Percentiles rank a stretch among this genome's conserved stretches.
phyloP scores from a whole-genome alignment of 1,284 basidiomycete species.

The Ceratobasidium sp. region DNA sequence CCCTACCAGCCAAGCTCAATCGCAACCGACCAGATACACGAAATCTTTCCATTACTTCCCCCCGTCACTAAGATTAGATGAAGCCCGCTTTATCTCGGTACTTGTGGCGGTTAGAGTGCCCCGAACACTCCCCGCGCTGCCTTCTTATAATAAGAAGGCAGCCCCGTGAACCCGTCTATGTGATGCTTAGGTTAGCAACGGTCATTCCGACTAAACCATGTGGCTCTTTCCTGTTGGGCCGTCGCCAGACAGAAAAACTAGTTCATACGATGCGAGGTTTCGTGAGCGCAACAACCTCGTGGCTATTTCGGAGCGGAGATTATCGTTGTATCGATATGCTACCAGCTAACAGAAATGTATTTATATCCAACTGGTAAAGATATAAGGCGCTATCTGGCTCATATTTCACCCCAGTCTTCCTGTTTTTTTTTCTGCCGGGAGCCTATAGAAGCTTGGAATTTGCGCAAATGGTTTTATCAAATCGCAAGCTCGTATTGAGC shows the following conservation, averaged over 20 bases:
- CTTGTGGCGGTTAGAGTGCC: no score
- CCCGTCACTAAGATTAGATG: neutral
- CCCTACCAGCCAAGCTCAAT: no score
- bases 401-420: neutral
- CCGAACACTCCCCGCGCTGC: conserved; percentile 14
- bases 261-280: neutral
- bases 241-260: neutral
- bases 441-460: no score
- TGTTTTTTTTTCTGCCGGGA: no score
- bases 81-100: no score
- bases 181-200: neutral
- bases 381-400: conserved; percentile 12
- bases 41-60: neutral
- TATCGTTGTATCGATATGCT: neutral
- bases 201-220: neutral
- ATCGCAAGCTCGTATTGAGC: conserved; percentile 13
- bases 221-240: neutral
- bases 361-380: neutral
- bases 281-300: conserved; percentile 19
- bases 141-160: neutral
- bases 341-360: neutral
- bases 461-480: neutral
- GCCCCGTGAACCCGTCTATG: neutral
- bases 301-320: neutral
- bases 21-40: neutral